Evolutionary conservation across 441 rosid species (phyloP).

Genomic region (Sinapis alba): DNA sequence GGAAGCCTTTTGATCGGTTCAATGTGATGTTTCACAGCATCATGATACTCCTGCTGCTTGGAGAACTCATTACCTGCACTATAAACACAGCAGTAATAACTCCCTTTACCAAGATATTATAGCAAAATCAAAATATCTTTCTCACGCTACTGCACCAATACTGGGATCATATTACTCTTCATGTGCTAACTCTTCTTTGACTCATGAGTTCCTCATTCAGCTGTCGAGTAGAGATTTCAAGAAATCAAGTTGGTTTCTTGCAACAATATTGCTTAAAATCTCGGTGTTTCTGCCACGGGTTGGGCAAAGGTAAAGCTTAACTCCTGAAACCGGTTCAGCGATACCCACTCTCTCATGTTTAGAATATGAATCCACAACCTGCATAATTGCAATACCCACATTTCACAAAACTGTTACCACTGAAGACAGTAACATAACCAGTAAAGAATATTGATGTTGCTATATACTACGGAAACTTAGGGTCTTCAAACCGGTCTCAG

Average conservation of each 20-base stretch:
- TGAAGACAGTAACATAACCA: neutral
- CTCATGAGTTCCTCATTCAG: too few relatives aligned
- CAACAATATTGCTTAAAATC: slow-evolving; percentile 61
- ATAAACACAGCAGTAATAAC: too few relatives aligned
- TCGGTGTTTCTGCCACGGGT: slow-evolving; percentile 52
- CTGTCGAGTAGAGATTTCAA: slow-evolving; percentile 38
- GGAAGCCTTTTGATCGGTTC: neutral
- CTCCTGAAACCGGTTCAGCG: slow-evolving; percentile 73
- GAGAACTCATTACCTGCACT: neutral
- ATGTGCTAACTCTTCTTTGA: too few relatives aligned
- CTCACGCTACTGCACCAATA: too few relatives aligned
- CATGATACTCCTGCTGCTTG: neutral
- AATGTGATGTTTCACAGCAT: neutral
- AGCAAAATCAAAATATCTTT: too few relatives aligned
- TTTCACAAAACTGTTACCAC: neutral
- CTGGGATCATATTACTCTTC: too few relatives aligned
- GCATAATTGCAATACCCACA: slow-evolving; percentile 22
- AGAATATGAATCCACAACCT: slow-evolving; percentile 67
- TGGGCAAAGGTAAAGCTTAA: slow-evolving; percentile 80
- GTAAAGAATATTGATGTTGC: neutral
- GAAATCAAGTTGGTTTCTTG: slow-evolving; percentile 57
- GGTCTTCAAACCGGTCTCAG: neutral
- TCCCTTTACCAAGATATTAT: too few relatives aligned
- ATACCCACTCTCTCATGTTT: slow-evolving; percentile 70
- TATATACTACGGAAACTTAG: neutral